A percentile compares a stretch with the other conserved stretches of the same genome.
These are phyloP conservation scores for Sphaerulina vaccinii DNA, from an alignment of 2,329 filamentous ascomycete species.

Conservation along the genomic window DNA sequence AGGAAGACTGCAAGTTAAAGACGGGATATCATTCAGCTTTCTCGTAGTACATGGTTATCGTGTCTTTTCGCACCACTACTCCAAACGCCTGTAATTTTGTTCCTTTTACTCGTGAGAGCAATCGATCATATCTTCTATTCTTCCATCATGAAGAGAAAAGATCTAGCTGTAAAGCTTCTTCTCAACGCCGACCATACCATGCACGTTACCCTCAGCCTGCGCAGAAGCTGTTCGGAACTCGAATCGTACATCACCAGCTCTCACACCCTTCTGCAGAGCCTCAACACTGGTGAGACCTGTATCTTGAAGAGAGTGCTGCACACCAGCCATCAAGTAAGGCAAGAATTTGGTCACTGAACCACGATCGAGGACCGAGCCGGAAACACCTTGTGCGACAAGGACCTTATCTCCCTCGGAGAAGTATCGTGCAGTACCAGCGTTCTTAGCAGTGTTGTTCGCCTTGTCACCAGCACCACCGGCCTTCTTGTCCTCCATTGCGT, in stretches of 20 bases:
- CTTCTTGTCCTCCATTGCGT: constrained; percentile 99
- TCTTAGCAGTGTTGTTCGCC: constrained; percentile 87
- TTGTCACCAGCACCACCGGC: constrained; percentile 74
- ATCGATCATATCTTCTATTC: background rate
- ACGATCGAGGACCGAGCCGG: constrained; percentile 77
- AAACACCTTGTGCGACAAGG: constrained; percentile 94
- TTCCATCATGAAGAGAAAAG: background rate
- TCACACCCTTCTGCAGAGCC: constrained; percentile 73
- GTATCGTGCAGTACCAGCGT: constrained; percentile 95
- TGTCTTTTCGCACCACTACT: background rate
- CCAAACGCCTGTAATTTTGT: too few species aligned
- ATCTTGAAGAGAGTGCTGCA: constrained; percentile 97
- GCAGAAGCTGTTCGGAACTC: constrained; percentile 93
- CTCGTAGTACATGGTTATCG: constrained; percentile 2
- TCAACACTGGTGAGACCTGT: constrained; percentile 79
- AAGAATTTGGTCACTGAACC: constrained; percentile 90
- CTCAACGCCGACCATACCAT: constrained; percentile 95
- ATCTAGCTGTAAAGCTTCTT: constrained; percentile 81
- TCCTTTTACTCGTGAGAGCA: too few species aligned
- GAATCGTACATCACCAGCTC: constrained; percentile 76
- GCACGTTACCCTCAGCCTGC: constrained; percentile 93
- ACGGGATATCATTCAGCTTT: constrained; percentile 1
- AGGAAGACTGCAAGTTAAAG: background rate
- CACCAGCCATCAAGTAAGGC: constrained; percentile 88
- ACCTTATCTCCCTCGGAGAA: constrained; percentile 96